Evolutionary conservation across 805 yeast species (phyloP), one percentile per base, ranked within the genome.

Genomic region (Cephaloascus fragrans): DNA sequence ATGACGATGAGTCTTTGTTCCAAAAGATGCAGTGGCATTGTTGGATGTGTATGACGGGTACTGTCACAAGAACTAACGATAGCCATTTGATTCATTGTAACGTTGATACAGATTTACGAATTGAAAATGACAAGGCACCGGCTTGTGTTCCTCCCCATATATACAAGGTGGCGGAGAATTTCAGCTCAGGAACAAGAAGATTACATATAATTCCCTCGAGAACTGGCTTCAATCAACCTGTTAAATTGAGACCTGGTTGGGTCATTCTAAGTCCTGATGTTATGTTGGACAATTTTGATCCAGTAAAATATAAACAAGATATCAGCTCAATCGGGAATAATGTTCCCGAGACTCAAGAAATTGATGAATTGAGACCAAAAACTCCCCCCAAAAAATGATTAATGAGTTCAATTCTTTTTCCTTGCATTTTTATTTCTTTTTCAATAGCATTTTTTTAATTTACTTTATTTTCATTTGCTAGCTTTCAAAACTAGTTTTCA

Each of bases 21-120:
- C 78, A 76, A 43, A 76, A 80, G 42, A 78, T 83, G 57, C 93
- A 83, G 59, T 89, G 96, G 96, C 97, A 90, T 60, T 89, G 97
- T 51, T 83, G 96, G 84, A 88, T 89, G 96, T 90, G 96, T 49
- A 83, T 89, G 39, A 89, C 95, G 2, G 97, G 97, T 2, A 89
- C 97, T 0, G 90, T 89, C 5, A 69, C 96, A 52, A 71, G 97
- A 50, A 76, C 94, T 2, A 77, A 80, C 0, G 97, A 89, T 59
- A 73, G 74, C 12, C 88, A 85, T 56, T 66, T 89, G 42, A 88
- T 89, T 44, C 94, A 89, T 55, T 90, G 97, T 61, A 89, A 89
- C 52, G 77, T 89, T 32, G 95, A 89, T 51, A 88, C 96, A 0
- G 97, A 89, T 58, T 67, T 89, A 37, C 80, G 79, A 43, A 71